Percentiles rank a stretch among this genome's conserved stretches.
These are phyloP conservation scores for Coemansia javaensis DNA, from an alignment of 192 early-diverging fungal genomes.

Conservation along the genomic window DNA sequence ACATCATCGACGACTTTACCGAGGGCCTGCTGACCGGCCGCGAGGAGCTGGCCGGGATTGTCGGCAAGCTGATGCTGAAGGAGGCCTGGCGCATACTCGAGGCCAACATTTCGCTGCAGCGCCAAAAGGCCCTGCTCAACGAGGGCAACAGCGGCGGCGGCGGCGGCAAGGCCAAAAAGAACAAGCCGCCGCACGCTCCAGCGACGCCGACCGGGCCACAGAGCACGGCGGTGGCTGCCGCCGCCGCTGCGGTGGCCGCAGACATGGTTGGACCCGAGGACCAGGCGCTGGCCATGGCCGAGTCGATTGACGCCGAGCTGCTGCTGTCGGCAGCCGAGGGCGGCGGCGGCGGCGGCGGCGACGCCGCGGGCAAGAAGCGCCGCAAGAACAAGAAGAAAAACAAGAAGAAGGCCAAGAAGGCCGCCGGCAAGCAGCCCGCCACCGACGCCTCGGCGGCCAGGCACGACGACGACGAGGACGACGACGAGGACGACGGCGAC, in stretches of 20 bases:
- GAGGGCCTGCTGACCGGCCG: slow-evolving; percentile 67
- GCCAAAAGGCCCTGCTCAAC: slow-evolving; percentile 39
- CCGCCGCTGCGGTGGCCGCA: neutral
- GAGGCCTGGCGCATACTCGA: slow-evolving; percentile 70
- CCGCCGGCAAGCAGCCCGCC: slow-evolving; percentile 4
- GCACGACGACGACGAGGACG: slow-evolving; percentile 17
- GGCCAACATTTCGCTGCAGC: slow-evolving; percentile 51
- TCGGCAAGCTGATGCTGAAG: slow-evolving; percentile 68
- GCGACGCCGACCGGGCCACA: neutral
- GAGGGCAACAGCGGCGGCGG: slow-evolving; percentile 7
- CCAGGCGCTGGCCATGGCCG: neutral
- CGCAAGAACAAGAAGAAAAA: slow-evolving; percentile 48
- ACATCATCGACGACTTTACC: slow-evolving; percentile 62
- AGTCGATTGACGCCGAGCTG: slow-evolving; percentile 4
- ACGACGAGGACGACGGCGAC: slow-evolving; percentile 4
- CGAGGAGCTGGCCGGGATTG: slow-evolving; percentile 63
- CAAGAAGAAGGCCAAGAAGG: slow-evolving; percentile 39
- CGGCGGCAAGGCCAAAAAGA: slow-evolving; percentile 21
- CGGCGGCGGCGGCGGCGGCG: slow-evolving; percentile 7
- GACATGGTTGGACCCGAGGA: neutral
- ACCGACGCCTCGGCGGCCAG: neutral
- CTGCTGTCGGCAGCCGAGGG: slow-evolving; percentile 14
- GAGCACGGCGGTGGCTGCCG: neutral
- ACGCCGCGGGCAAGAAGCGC: slow-evolving; percentile 29
- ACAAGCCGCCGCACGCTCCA: slow-evolving; percentile 1